These are phyloP conservation scores for Tetradesmus obliquus DNA, from an alignment of 139 green algal genomes.

Conservation along the genomic window DNA sequence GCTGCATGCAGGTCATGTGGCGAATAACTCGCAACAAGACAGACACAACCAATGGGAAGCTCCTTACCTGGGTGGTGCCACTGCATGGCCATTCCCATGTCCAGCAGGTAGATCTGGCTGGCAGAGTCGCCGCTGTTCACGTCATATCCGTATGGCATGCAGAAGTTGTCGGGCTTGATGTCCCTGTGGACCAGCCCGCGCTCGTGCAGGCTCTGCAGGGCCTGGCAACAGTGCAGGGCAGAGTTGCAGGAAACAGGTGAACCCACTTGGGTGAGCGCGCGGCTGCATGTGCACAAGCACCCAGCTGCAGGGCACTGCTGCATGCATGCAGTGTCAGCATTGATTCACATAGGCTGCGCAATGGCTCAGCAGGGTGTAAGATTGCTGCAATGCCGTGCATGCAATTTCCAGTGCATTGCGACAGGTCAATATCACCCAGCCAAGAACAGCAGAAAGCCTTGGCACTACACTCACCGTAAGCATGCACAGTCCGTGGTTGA, in stretches of 20 bases:
- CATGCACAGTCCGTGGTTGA: slow-evolving; percentile 26
- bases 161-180: slow-evolving; percentile 46
- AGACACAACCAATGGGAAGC: background rate
- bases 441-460: background rate
- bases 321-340: too few species aligned
- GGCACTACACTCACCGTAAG: background rate
- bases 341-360: too few species aligned
- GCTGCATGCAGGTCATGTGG: background rate
- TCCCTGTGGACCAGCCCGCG: slow-evolving; percentile 1
- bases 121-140: background rate
- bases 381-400: background rate
- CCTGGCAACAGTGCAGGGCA: background rate
- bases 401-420: background rate
- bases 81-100: slow-evolving; percentile 41
- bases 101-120: slow-evolving; percentile 22
- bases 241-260: background rate
- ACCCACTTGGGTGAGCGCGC: background rate
- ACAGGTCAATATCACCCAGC: background rate
- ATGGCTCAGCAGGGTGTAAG: too few species aligned
- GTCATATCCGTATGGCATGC: slow-evolving; percentile 9
- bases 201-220: slow-evolving; percentile 16
- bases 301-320: too few species aligned
- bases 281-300: background rate
- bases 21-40: background rate
- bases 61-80: slow-evolving; percentile 21